Conservation (phyloP, 164 flowering plant genomes). For the Santalum album region DNA sequence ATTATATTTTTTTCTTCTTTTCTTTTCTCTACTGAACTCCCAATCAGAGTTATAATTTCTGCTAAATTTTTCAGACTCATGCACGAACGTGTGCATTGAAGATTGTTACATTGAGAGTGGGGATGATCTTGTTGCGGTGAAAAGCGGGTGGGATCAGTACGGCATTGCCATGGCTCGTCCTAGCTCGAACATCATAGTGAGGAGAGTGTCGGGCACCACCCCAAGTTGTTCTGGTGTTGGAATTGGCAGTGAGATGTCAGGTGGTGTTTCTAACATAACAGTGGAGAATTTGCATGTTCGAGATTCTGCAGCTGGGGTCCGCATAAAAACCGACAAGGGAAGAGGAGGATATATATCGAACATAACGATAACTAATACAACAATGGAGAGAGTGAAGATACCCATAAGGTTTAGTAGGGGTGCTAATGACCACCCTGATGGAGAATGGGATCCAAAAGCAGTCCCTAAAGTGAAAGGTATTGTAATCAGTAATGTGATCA, state of each 20-base stretch:
- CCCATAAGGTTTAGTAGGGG: conserved; percentile 94
- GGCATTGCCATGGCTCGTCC: conserved; percentile 84
- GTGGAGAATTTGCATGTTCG: conserved; percentile 61
- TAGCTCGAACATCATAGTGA: conserved; percentile 66
- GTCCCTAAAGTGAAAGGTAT: conserved; percentile 68
- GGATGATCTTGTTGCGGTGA: conserved; percentile 93
- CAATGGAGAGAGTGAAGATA: conserved; percentile 71
- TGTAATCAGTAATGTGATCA: conserved; percentile 49
- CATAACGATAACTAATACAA: conserved; percentile 54
- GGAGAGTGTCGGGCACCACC: conserved; percentile 90
- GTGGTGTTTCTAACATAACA: conserved; percentile 69
- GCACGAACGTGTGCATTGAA: conserved; percentile 80
- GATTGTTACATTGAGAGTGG: conserved; percentile 99
- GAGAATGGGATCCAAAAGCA: conserved; percentile 78
- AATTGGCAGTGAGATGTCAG: conserved; percentile 99
- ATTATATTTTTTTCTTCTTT: no score
- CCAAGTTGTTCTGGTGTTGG: conserved; percentile 98
- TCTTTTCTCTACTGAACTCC: no score
- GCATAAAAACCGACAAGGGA: conserved; percentile 80
- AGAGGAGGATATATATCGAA: conserved; percentile 88
- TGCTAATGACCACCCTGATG: conserved; percentile 89
- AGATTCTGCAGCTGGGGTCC: conserved; percentile 87
- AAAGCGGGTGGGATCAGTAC: conserved; percentile 98
- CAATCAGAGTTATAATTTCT: no score
- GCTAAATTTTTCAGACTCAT: conserved; percentile 48